Conservation (phyloP, 2,329 filamentous ascomycete genomes). For the Drechslera avenae region DNA sequence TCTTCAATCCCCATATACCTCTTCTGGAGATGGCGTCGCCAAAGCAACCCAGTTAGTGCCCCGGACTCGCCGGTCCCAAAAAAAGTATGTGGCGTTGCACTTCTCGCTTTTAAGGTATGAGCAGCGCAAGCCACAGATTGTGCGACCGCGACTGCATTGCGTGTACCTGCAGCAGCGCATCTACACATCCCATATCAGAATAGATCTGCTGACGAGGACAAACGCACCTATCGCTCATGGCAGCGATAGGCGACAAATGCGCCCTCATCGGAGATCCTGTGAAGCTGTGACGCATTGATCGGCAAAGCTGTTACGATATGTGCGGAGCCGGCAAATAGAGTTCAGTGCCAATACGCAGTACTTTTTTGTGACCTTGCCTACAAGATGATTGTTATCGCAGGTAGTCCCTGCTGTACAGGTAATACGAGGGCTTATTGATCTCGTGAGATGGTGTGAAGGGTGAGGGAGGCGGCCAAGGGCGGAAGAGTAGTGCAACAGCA, state of each 20-base stretch:
- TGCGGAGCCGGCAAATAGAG: slow-evolving; percentile 12
- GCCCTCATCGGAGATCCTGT: background rate
- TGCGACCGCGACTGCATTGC: slow-evolving; percentile 14
- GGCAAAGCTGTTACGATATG: background rate
- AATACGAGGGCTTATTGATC: slow-evolving; percentile 13
- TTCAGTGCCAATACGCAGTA: slow-evolving; percentile 8
- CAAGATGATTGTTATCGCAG: background rate
- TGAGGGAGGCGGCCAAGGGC: no score
- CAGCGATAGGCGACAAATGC: background rate
- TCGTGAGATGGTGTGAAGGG: background rate
- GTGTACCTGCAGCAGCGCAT: slow-evolving; percentile 44
- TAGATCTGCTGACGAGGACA: slow-evolving; percentile 10
- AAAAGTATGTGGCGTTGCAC: slow-evolving; percentile 31
- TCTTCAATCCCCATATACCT: background rate
- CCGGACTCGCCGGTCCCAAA: slow-evolving; percentile 35
- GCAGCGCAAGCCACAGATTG: slow-evolving; percentile 32
- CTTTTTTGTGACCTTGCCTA: slow-evolving; percentile 4
- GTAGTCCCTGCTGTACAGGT: background rate
- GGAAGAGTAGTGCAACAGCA: no score
- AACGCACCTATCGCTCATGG: background rate
- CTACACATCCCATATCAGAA: slow-evolving; percentile 6
- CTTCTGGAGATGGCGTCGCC: background rate
- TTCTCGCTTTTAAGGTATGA: slow-evolving; percentile 25
- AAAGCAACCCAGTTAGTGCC: slow-evolving; percentile 17
- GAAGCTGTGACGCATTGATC: slow-evolving; percentile 2